Evolutionary conservation across 495 filamentous ascomycete genomes (phyloP).

Genomic region (Halenospora varia): DNA sequence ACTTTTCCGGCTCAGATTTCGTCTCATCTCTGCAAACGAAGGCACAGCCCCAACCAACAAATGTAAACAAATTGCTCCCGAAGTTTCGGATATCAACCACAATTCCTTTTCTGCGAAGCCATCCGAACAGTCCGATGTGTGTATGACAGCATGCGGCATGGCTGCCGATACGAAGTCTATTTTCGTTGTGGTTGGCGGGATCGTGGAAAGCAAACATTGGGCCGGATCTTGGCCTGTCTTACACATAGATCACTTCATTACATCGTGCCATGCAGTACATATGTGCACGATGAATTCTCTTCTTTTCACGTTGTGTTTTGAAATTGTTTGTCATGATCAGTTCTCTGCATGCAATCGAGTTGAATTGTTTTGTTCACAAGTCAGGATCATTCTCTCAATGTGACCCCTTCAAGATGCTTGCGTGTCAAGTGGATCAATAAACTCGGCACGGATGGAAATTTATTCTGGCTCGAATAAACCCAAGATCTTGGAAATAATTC

Average conservation of each 20-base stretch:
- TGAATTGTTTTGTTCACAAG: too few species aligned
- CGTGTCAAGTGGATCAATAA: background rate
- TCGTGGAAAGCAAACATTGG: background rate
- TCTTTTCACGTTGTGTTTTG: background rate
- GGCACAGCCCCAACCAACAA: background rate
- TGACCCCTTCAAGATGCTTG: background rate
- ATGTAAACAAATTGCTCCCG: background rate
- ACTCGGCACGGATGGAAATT: background rate
- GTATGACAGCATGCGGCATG: background rate
- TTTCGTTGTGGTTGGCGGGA: background rate
- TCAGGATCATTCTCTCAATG: too few species aligned
- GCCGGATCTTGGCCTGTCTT: too few species aligned
- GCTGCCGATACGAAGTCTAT: constrained; percentile 7
- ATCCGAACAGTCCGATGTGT: background rate
- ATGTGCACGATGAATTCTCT: background rate
- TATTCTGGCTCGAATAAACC: background rate
- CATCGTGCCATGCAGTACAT: background rate
- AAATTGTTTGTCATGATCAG: background rate
- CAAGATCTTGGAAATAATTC: background rate
- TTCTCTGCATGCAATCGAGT: background rate
- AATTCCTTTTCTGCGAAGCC: background rate
- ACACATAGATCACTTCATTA: too few species aligned
- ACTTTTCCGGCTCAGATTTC: background rate
- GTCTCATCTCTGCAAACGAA: background rate
- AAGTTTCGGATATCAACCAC: background rate